Percentiles rank a stretch among this genome's conserved stretches.
Evolutionary conservation across 805 yeast genomes (phyloP).

Genomic region (Candida hungchunana): DNA sequence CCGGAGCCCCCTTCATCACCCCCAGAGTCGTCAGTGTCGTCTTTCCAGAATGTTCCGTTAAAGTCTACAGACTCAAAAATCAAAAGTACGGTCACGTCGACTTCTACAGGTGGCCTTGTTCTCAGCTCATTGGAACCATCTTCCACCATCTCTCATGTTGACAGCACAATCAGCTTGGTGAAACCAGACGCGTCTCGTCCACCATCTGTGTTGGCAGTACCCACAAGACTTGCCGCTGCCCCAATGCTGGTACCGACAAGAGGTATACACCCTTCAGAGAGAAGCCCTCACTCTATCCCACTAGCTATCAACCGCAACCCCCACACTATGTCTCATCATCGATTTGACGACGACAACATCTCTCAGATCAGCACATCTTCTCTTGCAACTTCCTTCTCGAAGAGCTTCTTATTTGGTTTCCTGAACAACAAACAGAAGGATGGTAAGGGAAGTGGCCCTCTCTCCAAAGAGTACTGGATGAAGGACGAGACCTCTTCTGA

Average conservation of each 20-base stretch:
- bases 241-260: constrained; percentile 14
- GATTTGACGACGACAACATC: constrained; percentile 31
- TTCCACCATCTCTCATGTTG: constrained; percentile 16
- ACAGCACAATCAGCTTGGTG: constrained; percentile 17
- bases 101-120: constrained; percentile 17
- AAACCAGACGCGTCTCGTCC: constrained; percentile 21
- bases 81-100: constrained; percentile 18
- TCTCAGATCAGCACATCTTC: constrained; percentile 38
- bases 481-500: constrained; percentile 89
- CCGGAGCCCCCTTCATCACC: too few relatives aligned
- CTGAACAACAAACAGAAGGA: constrained; percentile 31
- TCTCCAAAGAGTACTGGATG: constrained; percentile 84
- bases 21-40: too few relatives aligned
- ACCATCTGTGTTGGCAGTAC: constrained; percentile 16
- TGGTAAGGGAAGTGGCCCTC: constrained; percentile 21
- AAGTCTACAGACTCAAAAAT: too few relatives aligned
- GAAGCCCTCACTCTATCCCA: constrained; percentile 13
- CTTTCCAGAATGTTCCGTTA: too few relatives aligned
- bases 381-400: constrained; percentile 38
- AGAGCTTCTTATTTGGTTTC: constrained; percentile 38
- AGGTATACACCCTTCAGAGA: constrained; percentile 4
- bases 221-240: constrained; percentile 2
- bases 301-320: constrained; percentile 18
- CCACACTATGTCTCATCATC: constrained; percentile 14
- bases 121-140: constrained; percentile 22